These are phyloP conservation scores for Silene uniflora DNA, from an alignment of 148 eudicot genomes.

Conservation along the genomic window DNA sequence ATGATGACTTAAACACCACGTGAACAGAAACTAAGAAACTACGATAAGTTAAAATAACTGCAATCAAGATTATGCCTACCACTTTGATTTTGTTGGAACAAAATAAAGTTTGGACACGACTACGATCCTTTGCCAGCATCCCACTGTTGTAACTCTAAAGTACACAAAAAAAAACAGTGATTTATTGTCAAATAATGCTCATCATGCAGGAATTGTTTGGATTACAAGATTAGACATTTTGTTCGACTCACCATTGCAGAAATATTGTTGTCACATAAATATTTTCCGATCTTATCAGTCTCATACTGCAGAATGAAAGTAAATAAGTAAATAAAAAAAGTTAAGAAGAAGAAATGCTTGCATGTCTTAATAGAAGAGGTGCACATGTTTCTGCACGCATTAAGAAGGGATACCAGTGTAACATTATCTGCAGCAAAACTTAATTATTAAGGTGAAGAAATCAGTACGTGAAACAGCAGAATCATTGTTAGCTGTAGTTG, in stretches of 20 bases:
- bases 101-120: conserved; percentile 68
- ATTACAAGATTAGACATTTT: conserved; percentile 7
- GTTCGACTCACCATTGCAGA: conserved; percentile 68
- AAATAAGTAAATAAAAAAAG: not conserved
- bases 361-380: not conserved
- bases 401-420: no score
- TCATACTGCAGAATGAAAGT: no score
- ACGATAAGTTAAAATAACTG: not conserved
- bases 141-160: conserved; percentile 92
- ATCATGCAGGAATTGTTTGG: not conserved
- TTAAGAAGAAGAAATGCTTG: not conserved
- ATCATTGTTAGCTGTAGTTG: no score
- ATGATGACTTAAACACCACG: conserved; percentile 1
- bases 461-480: no score
- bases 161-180: conserved; percentile 7
- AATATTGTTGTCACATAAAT: conserved; percentile 68
- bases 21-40: conserved; percentile 12
- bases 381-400: conserved; percentile 5
- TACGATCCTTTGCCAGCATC: no score
- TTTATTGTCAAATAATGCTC: conserved; percentile 9
- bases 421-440: no score
- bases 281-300: no score
- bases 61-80: conserved; percentile 34
- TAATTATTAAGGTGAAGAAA: no score
- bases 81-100: conserved; percentile 89